These are phyloP conservation scores for Oryza officinalis DNA, from an alignment of 176 grass and related monocot species.

Conservation along the genomic window DNA sequence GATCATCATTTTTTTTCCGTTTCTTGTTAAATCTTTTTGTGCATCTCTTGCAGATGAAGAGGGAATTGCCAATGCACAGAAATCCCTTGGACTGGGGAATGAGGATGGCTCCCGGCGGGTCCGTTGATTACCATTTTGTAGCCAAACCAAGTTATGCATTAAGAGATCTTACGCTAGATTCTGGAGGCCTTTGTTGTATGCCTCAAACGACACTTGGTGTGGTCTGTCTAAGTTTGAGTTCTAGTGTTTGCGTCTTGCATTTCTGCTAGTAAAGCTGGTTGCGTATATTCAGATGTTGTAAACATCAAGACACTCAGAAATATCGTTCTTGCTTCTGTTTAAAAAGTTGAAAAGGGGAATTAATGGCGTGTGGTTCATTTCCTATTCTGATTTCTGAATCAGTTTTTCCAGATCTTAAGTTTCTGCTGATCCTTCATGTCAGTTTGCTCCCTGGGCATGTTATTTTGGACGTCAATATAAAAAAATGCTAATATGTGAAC, in stretches of 20 bases:
- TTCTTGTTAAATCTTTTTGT: constrained; percentile 20
- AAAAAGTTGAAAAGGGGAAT: background rate
- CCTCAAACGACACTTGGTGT: background rate
- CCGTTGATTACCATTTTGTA: constrained; percentile 36
- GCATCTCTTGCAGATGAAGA: constrained; percentile 65
- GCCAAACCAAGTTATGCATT: background rate
- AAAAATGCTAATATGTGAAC: background rate
- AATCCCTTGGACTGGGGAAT: constrained; percentile 71
- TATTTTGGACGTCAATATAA: background rate
- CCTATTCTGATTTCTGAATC: background rate
- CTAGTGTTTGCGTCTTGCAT: constrained; percentile 20
- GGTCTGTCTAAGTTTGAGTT: background rate
- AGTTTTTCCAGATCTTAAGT: background rate
- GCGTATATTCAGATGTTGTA: background rate
- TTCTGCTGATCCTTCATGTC: background rate
- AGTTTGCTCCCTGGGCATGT: background rate
- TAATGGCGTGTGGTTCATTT: background rate
- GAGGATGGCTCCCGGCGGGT: constrained; percentile 61
- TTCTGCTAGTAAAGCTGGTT: constrained; percentile 29
- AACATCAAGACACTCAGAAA: background rate
- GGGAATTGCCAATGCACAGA: constrained; percentile 88
- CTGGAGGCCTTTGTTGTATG: constrained; percentile 11
- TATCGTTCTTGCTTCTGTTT: background rate
- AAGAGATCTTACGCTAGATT: background rate
- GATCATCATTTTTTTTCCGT: background rate